phyloP scores from a whole-genome alignment of 257 asterid genomes.

The Coffea eugenioides region DNA sequence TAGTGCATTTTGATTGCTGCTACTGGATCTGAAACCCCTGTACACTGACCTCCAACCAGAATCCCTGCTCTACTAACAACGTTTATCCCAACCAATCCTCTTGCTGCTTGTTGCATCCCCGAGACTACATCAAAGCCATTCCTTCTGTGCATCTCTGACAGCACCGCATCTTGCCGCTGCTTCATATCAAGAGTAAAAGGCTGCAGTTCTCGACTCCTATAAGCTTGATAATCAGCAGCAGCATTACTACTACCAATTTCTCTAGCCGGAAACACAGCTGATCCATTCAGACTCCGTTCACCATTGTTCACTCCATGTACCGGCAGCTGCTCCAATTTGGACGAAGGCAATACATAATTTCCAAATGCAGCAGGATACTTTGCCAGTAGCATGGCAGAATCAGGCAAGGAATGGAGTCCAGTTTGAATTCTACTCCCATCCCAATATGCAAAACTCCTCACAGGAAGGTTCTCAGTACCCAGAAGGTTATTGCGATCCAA shows the following conservation, averaged over 20 bases:
- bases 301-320: constrained; percentile 33
- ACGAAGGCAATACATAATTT: constrained; percentile 40
- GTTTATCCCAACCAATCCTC: constrained; percentile 55
- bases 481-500: constrained; percentile 36
- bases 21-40: constrained; percentile 76
- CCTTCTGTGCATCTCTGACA: constrained; percentile 69
- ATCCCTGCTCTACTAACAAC: constrained; percentile 59
- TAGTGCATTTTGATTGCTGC: constrained; percentile 81
- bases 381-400: constrained; percentile 57
- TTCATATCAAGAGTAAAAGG: constrained; percentile 54
- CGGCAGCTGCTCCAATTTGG: constrained; percentile 47
- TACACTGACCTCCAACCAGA: constrained; percentile 61
- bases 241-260: constrained; percentile 44
- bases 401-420: constrained; percentile 55
- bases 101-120: constrained; percentile 47
- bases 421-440: constrained; percentile 50
- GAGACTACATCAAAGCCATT: constrained; percentile 53
- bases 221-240: constrained; percentile 39
- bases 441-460: constrained; percentile 52
- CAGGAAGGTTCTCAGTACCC: constrained; percentile 45
- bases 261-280: constrained; percentile 45
- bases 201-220: constrained; percentile 47
- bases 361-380: constrained; percentile 81
- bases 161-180: constrained; percentile 44
- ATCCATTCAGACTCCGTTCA: constrained; percentile 43